Base-by-base conservation (phyloP, 2,329 filamentous ascomycete species). In the Phialocephala sp. region DNA sequence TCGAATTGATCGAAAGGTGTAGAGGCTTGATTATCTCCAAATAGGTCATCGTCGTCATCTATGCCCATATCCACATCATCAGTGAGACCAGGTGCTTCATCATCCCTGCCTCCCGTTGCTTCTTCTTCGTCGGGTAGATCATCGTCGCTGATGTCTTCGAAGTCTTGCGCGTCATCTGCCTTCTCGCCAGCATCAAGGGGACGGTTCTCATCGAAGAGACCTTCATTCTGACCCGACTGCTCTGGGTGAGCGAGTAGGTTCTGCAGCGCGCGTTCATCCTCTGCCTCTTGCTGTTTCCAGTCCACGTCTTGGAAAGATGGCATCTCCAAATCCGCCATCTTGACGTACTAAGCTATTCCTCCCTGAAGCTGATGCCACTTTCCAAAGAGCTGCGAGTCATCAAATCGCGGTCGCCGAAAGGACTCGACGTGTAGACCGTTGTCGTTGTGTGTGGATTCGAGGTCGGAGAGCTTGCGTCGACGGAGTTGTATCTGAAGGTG, bases 101-200 rank as follows among this genome's bases (percentile, higher is more conserved):
- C 69, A 35, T 67, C 68, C 50, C 64, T 67, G 9, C 61, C 62
- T 4, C 69, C 68, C 20, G 69, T 69, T 9, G 72, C 69, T 63
- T 89, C 85, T 66, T 92, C 89, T 69, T 95, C 92, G 8, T 95
- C 92, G 12, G 93, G 91, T 8, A 97, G 84, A 69, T 97, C 94
- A 75, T 96, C 93, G 76, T 98, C 94, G 70, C 91, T 91, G 68
- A 98, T 94, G 75, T 97, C 92, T 76, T 92, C 93, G 73, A 85
- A 99, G 76, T 99, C 95, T 68, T 95, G 81, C 47, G 95, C 95
- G 79, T 98, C 92, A 66, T 93, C 93, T 62, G 93, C 94, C 79
- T 99, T 99, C 77, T 93, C 91, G 8, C 83, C 82, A 69, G 88
- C 83, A 69, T 89, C 88, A 69, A 89, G 85, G 27, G 82, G 76